Conservation (phyloP, 192 early-diverging fungal genomes). For the Coemansia javaensis region DNA sequence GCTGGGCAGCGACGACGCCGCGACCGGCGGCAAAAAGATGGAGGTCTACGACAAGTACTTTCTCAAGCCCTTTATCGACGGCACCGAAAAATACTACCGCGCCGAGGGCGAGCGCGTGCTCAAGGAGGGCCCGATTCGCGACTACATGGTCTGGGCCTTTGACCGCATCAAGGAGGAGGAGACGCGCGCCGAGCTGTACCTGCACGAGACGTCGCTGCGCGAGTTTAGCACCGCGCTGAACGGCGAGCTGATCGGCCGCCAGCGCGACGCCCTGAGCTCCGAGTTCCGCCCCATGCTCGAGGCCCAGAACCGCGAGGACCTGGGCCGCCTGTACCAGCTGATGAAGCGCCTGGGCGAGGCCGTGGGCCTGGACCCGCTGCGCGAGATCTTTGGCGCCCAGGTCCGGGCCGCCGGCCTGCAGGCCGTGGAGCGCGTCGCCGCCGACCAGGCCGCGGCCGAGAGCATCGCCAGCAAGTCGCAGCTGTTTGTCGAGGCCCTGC, state of each 20-base stretch:
- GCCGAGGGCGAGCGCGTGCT: conserved; percentile 87
- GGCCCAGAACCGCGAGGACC: conserved; percentile 81
- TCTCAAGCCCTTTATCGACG: conserved; percentile 74
- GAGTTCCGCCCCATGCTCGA: conserved; percentile 90
- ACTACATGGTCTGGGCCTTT: conserved; percentile 92
- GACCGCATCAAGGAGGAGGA: conserved; percentile 79
- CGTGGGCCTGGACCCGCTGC: conserved; percentile 76
- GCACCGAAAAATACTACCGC: conserved; percentile 83
- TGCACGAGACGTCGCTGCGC: conserved; percentile 76
- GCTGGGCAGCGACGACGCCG: conserved; percentile 63
- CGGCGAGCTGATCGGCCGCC: conserved; percentile 78
- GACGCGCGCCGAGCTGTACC: conserved; percentile 77
- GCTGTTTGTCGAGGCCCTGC: conserved; percentile 79
- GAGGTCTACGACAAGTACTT: conserved; percentile 88
- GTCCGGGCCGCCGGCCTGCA: conserved; percentile 73
- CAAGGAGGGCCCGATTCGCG: conserved; percentile 81
- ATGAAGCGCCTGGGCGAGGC: conserved; percentile 65
- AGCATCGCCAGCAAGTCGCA: conserved; percentile 45
- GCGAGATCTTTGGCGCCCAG: conserved; percentile 69
- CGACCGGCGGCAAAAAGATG: conserved; percentile 71
- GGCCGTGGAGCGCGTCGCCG: conserved; percentile 72
- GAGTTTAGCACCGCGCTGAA: conserved; percentile 80
- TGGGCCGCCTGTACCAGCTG: conserved; percentile 82
- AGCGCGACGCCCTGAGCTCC: conserved; percentile 75
- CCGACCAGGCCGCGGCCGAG: conserved; percentile 47